These are phyloP conservation scores for Lachnum nothofagi DNA, from an alignment of 2,329 filamentous ascomycete species.

Conservation along the genomic window DNA sequence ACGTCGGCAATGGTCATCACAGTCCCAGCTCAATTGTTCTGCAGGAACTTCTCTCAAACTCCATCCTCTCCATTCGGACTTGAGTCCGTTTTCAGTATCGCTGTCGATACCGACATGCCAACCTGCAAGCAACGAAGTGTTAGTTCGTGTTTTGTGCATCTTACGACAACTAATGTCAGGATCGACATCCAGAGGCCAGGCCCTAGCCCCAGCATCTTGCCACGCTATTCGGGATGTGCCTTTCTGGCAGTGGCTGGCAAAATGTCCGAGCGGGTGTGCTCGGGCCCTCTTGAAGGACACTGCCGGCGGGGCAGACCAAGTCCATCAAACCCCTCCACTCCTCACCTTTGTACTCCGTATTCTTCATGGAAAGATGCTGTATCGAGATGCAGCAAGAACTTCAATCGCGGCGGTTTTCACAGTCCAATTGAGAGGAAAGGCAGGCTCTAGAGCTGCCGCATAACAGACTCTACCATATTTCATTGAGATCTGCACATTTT, in stretches of 20 bases:
- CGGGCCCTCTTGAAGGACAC: neutral
- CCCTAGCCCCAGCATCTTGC: neutral
- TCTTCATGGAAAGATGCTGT: no score
- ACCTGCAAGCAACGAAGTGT: neutral
- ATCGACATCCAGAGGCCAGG: neutral
- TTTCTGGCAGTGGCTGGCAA: neutral
- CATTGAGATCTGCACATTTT: neutral
- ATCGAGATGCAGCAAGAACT: neutral
- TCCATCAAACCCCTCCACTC: slow-evolving; percentile 1
- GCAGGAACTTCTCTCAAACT: neutral
- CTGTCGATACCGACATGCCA: neutral
- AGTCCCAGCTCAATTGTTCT: no score
- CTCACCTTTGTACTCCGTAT: no score
- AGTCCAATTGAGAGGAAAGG: neutral
- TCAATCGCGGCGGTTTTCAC: neutral
- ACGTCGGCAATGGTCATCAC: neutral
- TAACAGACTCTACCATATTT: no score
- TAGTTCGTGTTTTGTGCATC: no score
- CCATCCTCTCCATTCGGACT: neutral
- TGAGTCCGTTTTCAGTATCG: neutral
- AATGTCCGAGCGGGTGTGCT: slow-evolving; percentile 2
- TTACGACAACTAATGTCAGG: neutral
- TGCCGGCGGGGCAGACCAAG: slow-evolving; percentile 1
- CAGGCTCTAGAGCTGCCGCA: neutral
- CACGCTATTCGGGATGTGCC: neutral